phyloP scores from a whole-genome alignment of 441 rosid species.

The Cnidoscolus chayamansa region DNA sequence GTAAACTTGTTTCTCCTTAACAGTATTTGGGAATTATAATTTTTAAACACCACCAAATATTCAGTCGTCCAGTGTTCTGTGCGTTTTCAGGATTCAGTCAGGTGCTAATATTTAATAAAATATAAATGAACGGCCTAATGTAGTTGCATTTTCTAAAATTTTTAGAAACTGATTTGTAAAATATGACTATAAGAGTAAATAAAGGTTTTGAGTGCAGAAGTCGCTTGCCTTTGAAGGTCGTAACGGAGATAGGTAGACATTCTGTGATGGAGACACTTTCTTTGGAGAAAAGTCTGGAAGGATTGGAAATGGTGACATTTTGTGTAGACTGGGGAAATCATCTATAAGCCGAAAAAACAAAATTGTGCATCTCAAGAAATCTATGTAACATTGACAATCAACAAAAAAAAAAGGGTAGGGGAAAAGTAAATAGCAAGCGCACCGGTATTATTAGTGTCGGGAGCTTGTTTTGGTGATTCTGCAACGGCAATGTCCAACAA shows the following conservation, averaged over 20 bases:
- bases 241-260: constrained; percentile 9
- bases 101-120: no score
- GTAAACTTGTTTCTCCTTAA: no score
- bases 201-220: background rate
- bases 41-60: no score
- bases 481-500: background rate
- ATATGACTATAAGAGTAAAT: background rate
- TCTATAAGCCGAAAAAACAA: background rate
- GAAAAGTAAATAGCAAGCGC: background rate
- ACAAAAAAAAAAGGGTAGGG: background rate
- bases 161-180: background rate
- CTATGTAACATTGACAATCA: background rate
- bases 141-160: background rate
- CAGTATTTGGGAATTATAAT: no score
- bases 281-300: constrained; percentile 11
- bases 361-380: background rate
- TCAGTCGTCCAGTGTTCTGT: no score
- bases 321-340: background rate
- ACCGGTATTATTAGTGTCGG: background rate
- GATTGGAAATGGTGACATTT: background rate
- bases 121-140: background rate
- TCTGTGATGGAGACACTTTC: constrained; percentile 9
- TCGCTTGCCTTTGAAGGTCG: constrained; percentile 4
- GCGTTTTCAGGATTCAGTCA: background rate
- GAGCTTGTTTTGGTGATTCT: background rate